A percentile compares a stretch with the other conserved stretches of the same genome.
Conservation (phyloP, 139 green algal genomes). For the Pseudopediastrum boryanum region DNA sequence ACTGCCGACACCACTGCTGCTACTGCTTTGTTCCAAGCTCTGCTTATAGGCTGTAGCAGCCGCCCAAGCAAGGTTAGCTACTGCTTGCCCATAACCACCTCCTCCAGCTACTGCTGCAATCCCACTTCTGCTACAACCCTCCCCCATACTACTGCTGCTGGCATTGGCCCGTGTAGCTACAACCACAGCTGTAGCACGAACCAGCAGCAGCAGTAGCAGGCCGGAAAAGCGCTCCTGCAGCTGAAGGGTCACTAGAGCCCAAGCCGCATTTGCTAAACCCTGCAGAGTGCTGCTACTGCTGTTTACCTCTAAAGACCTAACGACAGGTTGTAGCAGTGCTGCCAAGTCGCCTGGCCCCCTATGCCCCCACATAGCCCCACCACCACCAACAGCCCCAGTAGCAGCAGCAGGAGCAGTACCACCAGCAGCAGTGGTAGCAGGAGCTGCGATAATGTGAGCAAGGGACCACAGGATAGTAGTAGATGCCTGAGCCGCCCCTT, state of each 20-base stretch:
- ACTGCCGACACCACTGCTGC: neutral
- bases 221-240: conserved; percentile 11
- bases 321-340: conserved; percentile 14
- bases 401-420: conserved; percentile 12
- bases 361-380: no score
- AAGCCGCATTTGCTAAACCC: neutral
- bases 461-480: conserved; percentile 27
- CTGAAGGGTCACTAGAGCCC: neutral
- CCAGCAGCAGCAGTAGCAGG: no score
- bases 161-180: no score
- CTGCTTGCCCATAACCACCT: no score
- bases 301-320: no score
- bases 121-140: no score
- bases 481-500: conserved; percentile 1
- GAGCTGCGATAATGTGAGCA: neutral
- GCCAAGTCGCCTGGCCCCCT: no score
- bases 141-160: no score
- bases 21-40: neutral
- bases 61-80: no score
- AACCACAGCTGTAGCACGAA: no score
- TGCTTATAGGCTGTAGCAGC: no score
- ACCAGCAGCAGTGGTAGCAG: conserved; percentile 23
- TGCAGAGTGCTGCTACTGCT: conserved; percentile 13
- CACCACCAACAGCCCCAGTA: neutral
- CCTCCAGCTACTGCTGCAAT: no score